Conservation (phyloP, 345 rosid genomes). For the Aegle marmelos region DNA sequence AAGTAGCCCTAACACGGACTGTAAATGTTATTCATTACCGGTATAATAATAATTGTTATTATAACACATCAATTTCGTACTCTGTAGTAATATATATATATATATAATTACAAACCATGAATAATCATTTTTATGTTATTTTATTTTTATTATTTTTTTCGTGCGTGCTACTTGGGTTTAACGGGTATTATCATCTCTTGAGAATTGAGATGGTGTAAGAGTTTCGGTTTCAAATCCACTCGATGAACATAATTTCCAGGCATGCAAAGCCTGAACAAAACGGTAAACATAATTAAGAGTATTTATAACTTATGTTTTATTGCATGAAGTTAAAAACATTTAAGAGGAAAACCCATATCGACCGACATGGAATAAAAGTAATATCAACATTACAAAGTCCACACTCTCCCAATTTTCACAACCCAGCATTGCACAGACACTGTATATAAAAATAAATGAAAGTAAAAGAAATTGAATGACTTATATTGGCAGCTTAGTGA, state of each 20-base stretch:
- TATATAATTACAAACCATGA: too few relatives aligned
- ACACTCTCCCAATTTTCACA: constrained; percentile 10
- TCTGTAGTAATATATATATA: background rate
- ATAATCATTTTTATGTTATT: too few relatives aligned
- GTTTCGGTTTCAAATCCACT: too few relatives aligned
- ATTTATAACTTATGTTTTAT: constrained; percentile 19
- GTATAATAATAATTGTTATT: background rate
- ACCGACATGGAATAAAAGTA: constrained; percentile 7
- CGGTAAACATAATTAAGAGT: background rate
- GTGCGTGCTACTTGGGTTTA: too few relatives aligned
- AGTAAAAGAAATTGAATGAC: constrained; percentile 18
- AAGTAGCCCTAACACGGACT: constrained; percentile 11
- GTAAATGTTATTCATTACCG: constrained; percentile 21
- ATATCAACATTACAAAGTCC: constrained; percentile 16
- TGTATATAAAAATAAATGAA: constrained; percentile 22
- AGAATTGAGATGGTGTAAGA: too few relatives aligned
- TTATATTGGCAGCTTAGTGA: background rate
- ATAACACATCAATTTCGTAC: constrained; percentile 3
- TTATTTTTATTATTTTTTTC: too few relatives aligned
- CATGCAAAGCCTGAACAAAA: background rate
- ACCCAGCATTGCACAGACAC: background rate
- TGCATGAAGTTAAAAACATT: constrained; percentile 13
- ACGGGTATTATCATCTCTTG: too few relatives aligned
- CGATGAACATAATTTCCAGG: too few relatives aligned
- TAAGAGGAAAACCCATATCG: constrained; percentile 9